Evolutionary conservation across 805 yeast species (phyloP), one percentile per base, ranked within the genome.

Genomic region (Ogataea methanolica): DNA sequence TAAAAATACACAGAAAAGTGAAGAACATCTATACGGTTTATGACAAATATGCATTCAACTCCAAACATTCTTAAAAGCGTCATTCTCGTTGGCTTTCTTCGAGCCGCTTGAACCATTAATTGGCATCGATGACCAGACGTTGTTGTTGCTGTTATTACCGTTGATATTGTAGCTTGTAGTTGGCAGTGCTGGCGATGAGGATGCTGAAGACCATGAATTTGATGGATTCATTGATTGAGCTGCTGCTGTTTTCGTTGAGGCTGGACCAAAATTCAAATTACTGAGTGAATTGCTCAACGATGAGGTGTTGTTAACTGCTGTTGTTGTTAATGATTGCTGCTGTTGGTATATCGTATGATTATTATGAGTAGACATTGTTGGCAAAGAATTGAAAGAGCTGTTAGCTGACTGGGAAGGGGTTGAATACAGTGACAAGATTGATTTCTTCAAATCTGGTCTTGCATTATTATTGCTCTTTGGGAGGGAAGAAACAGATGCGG

Each of bases 401-500:
- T 38, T 40, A 6, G 49, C 44, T 4, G 57, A 50, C 46, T 62
- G 65, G 17, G 71, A 67, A 19, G 84, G 86, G 2, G 87, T 78
- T 1, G 95, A 80, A 65, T 94, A 94, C 45, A 94, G 74, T 22
- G 97, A 89, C 49, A 94, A 69, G 50, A 94, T 94, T 1, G 97
- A 88, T 68, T 88, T 88, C 62, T 94, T 94, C 65, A 94, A 75
- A 60, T 92, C 97, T 3, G 94, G 92, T 60, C 96, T 76, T 33
- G 74, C 43, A 45, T 54, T 54, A 53, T 21, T 41, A 50, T 47
- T 36, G 61, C 43, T 36, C 46, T 19, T 29, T 26, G 31, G 9
- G 11, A 26, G 31, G 11, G 31, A 26, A 26, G 31, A 26, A 26
- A 26, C 31, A 26, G 31, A 45, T 16, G 45, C 19, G 12, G 39